Conservation (phyloP, 1,139 yeast genomes). For the Pichia kudriavzevii region DNA sequence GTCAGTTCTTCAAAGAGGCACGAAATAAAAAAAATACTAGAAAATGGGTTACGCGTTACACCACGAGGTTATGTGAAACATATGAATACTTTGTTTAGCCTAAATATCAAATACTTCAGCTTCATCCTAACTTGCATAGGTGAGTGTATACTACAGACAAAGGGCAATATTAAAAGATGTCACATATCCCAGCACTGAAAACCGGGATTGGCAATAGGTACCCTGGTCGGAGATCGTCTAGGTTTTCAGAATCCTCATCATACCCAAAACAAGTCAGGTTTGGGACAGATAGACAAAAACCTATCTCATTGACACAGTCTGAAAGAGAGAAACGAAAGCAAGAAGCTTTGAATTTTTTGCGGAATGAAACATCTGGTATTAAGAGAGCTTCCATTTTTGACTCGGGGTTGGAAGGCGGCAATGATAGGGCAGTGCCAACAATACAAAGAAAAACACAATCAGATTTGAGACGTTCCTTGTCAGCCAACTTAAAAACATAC, state of each 20-base stretch:
- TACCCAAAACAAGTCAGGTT: constrained; percentile 3
- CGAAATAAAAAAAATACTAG: too few species aligned
- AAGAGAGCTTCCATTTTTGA: constrained; percentile 4
- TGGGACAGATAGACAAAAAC: neutral
- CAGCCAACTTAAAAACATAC: constrained; percentile 16
- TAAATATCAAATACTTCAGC: too few species aligned
- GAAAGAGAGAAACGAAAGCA: constrained; percentile 16
- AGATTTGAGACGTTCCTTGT: too few species aligned
- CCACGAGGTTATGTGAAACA: too few species aligned
- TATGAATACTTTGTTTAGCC: too few species aligned
- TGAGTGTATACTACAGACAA: too few species aligned
- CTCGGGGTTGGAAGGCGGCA: too few species aligned
- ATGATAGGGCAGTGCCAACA: neutral
- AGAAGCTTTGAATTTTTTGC: constrained; percentile 14
- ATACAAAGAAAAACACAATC: too few species aligned
- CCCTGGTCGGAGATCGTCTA: neutral
- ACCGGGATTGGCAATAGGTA: neutral
- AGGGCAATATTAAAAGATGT: constrained; percentile 1
- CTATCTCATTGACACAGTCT: constrained; percentile 10
- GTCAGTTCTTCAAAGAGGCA: too few species aligned
- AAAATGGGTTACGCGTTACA: too few species aligned
- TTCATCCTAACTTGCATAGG: too few species aligned
- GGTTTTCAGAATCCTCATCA: neutral
- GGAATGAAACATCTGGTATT: constrained; percentile 3
- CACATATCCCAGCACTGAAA: constrained; percentile 7